phyloP scores from a whole-genome alignment of 192 early-diverging fungal species.

The Mortierella hygrophila region DNA sequence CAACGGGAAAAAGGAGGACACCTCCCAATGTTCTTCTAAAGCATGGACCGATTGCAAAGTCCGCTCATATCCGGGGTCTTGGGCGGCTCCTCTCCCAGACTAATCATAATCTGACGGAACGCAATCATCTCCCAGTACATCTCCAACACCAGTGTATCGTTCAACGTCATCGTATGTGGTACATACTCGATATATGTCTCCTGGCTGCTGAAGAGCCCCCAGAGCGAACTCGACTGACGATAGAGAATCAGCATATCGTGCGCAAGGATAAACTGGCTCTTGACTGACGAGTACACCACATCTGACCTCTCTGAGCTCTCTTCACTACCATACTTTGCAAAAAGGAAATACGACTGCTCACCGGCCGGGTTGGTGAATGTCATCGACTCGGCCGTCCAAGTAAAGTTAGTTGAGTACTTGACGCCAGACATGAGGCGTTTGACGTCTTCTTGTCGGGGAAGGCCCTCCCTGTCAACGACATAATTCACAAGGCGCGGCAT shows the following conservation, averaged over 20 bases:
- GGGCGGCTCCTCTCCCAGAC: background rate
- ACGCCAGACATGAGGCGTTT: conserved; percentile 15
- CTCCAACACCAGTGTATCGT: conserved; percentile 22
- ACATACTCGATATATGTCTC: conserved; percentile 1
- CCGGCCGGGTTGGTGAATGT: conserved; percentile 11
- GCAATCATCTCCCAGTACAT: conserved; percentile 37
- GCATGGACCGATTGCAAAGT: background rate
- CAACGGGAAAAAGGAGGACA: background rate
- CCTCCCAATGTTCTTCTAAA: background rate
- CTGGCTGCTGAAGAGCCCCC: background rate
- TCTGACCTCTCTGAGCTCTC: background rate
- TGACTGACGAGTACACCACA: conserved; percentile 10
- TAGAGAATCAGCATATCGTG: conserved; percentile 20
- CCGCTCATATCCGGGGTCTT: conserved; percentile 19
- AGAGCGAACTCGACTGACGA: background rate
- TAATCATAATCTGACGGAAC: conserved; percentile 25
- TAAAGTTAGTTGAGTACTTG: conserved; percentile 27
- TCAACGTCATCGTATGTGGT: conserved; percentile 18
- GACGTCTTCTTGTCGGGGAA: conserved; percentile 8
- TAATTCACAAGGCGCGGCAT: conserved; percentile 4
- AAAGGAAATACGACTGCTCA: background rate
- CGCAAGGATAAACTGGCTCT: conserved; percentile 11
- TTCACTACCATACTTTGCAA: conserved; percentile 9
- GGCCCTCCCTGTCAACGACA: background rate
- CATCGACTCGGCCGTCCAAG: conserved; percentile 23